Evolutionary conservation across 164 flowering plant species (phyloP), one percentile per base, ranked within the genome.

Genomic region (Kalanchoe fedtschenkoi): DNA sequence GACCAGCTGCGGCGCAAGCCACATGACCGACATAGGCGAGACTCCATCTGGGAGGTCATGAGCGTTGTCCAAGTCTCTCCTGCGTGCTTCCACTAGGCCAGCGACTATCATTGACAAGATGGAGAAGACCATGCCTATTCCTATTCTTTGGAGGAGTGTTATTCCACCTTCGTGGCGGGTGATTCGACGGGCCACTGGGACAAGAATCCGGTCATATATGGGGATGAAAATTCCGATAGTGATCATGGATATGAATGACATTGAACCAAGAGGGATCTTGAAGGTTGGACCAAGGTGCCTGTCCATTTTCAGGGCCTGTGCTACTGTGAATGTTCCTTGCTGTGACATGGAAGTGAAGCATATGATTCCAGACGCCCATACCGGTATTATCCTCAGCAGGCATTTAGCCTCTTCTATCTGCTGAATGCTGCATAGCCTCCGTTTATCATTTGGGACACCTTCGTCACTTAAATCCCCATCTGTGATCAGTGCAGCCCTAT

Each of bases 1-100:
- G 1, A 78, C 39, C 2, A 86, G 80, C 58, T 88, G 97, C 4
- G 96, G 97, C 1, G 82, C 77, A 0, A 91, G 80, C 97, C 97
- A 91, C 44, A 79, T 9, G 21, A 81, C 83, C 1, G 87, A 75
- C 35, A 56, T 56, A 2, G 51, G 51, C 21, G 51, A 19, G 1
- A 19, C 9, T 44, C 51, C 51, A 19, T 44, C 21, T 0, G 26
- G 51, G n/a, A 44, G 51, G 21, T 44, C 21, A 10, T 44, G 51
- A 5, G 51, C 34, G 17, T 30, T 11, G 4, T 92, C 88, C 1
- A 68, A 42, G 5, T 38, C 62, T 68, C 90, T 72, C 22, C 90
- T 68, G 62, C 55, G 65, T n/a, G 17, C 35, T 43, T 88, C 96
- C 2, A 80, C 24, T 3, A 79, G 0, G 0, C 84, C 92, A 0